A percentile compares a stretch with the other conserved stretches of the same genome.
phyloP scores from a whole-genome alignment of 1,284 basidiomycete species.

The Ceratobasidium theobromae region DNA sequence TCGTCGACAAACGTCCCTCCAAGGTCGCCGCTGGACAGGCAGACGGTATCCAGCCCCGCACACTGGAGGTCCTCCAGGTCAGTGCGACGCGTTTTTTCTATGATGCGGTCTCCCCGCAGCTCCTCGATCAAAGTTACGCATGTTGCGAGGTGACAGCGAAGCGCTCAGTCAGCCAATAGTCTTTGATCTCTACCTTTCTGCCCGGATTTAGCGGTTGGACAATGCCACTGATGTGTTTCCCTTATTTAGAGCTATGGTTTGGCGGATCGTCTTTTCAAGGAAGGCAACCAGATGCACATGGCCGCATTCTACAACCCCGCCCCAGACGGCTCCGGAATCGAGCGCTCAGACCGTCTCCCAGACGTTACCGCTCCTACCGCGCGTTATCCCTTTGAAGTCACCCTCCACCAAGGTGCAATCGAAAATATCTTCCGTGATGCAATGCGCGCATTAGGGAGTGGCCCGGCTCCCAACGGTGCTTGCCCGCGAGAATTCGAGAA shows the following conservation, averaged over 20 bases:
- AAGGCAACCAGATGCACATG: conserved; percentile 69
- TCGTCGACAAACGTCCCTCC: conserved; percentile 59
- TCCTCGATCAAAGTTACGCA: conserved; percentile 21
- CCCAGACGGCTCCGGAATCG: conserved; percentile 55
- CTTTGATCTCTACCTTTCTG: conserved; percentile 25
- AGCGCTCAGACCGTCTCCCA: conserved; percentile 61
- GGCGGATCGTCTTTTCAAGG: conserved; percentile 59
- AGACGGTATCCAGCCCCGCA: conserved; percentile 76
- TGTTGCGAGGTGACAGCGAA: conserved; percentile 26
- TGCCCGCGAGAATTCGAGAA: conserved; percentile 28
- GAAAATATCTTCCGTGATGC: conserved; percentile 69
- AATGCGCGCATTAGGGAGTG: conserved; percentile 50
- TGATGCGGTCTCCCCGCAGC: not conserved
- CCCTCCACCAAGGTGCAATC: conserved; percentile 74
- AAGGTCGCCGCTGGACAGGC: conserved; percentile 70
- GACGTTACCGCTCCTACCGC: conserved; percentile 60
- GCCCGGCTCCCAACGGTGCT: conserved; percentile 4
- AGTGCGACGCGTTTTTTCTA: not conserved
- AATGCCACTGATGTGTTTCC: not conserved
- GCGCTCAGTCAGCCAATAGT: conserved; percentile 17
- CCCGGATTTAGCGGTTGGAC: not conserved
- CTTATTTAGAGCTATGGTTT: conserved; percentile 79
- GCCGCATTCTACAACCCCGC: conserved; percentile 72
- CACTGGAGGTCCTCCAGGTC: conserved; percentile 53
- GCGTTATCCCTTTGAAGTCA: conserved; percentile 69